Evolutionary conservation across 192 early-diverging fungal species (phyloP), one percentile per base, ranked within the genome.

Genomic region (Mortierella hygrophila): DNA sequence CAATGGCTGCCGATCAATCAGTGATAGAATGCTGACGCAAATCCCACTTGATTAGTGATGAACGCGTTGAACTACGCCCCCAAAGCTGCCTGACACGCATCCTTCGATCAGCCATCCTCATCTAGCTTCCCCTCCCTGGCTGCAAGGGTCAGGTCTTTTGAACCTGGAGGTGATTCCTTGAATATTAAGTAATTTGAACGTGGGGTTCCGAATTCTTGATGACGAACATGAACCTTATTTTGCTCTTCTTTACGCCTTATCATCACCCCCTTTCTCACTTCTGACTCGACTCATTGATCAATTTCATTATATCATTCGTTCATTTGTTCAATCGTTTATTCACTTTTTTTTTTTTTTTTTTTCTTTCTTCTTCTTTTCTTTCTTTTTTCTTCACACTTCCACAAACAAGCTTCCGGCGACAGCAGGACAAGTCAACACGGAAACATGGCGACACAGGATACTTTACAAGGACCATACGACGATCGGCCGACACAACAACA

Each of bases 211-310:
- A 23, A 65, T 65, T 35, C 10, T 65, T 65, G 29, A 65, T 11
- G 60, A 15, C 60, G 60, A 26, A 65, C 60, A 60, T 9, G 60
- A 65, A 65, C 60, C 60, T 65, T 65, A 65, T 65, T 65, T 68
- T 35, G 4, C 7, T 20, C 11, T 35, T 13, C 7, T 40, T 40
- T 35, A n/a, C 41, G 42, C 69, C 69, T 41, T 37, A 21, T 37
- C 68, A 20, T 23, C 16, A 32, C 38, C 18, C 68, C 20, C 10
- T 3, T 21, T 10, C 23, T n/a, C 38, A 21, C 69, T 21, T 70
- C 49, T 70, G 35, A 38, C 68, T 70, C 32, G 35, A 13, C 18
- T 10, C 23, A 20, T 26, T 41, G 21, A 41, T 16, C 71, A 29
- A 26, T 13, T 29, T 49, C 35, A 35, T 35, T 35, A 35, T 35